Evolutionary conservation across 225 moss, liverwort and hornwort genomes (phyloP), one percentile per base, ranked within the genome.

Genomic region (Pseudisothecium myosuroides): DNA sequence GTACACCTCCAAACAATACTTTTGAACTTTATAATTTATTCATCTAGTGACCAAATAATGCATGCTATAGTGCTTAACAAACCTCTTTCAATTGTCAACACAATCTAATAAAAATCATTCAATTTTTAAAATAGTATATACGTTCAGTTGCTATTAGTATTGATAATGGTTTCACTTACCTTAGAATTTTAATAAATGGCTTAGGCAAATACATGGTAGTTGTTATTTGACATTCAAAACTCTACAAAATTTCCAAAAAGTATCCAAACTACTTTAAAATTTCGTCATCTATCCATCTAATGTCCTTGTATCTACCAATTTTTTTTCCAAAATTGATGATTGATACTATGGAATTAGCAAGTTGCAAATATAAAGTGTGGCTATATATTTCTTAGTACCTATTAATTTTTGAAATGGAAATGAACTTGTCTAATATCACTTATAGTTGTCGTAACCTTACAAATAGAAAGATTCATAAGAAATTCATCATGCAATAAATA

Each of bases 281-380:
- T 52, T 50, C 3, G 11, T 20, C 20, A 76, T 31, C 4, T 21
- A 1, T 49, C 76, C 20, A 50, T 34, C 49, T 50, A 34, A 50
- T 49, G 20, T 10, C 20, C 34, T 8, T 8, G 6, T 49, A 50
- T 22, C 2, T 34, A 34, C 6, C 3, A 6, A 28, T 10, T 73
- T 45, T 41, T 0, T 14, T 41, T n/a, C n/a, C n/a, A n/a, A n/a
- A n/a, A n/a, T n/a, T n/a, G n/a, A n/a, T n/a, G n/a, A n/a, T n/a
- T n/a, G 21, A 22, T 34, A 76, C 18, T 7, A 19, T 54, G 4
- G 36, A 52, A 36, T 36, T 23, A 54, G 10, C 23, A 54, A 54
- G 36, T 54, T 0, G 0, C 1, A 0, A 23, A 54, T 15, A 37
- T 18, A 37, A 24, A 4, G 14, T 52, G 14, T 36, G 12, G 9